Conservation (phyloP, 2,329 filamentous ascomycete species). For the Pyricularia grisea region DNA sequence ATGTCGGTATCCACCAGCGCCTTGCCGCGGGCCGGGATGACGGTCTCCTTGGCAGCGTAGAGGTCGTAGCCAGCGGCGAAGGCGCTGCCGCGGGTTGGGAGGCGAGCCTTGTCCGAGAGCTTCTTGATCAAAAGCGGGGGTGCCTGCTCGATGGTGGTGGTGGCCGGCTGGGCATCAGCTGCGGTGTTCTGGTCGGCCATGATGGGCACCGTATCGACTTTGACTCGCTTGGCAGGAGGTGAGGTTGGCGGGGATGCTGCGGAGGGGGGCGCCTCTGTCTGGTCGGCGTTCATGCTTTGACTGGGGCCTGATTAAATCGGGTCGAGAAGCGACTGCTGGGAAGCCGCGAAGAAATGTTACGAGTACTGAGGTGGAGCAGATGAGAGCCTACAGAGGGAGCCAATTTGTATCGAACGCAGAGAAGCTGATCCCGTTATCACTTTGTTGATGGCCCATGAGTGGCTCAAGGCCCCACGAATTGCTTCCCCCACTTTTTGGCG, state of each 20-base stretch:
- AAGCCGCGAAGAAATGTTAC: neutral
- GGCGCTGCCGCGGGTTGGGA: slow-evolving; percentile 81
- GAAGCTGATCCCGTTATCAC: neutral
- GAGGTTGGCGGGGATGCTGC: slow-evolving; percentile 54
- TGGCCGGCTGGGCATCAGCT: slow-evolving; percentile 12
- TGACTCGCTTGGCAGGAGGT: slow-evolving; percentile 72
- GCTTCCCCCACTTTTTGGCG: neutral
- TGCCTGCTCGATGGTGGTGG: slow-evolving; percentile 25
- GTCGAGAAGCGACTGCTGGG: neutral
- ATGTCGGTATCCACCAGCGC: slow-evolving; percentile 85
- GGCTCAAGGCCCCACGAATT: neutral
- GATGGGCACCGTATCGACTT: slow-evolving; percentile 36
- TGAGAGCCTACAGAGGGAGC: no score
- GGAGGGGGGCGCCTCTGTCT: slow-evolving; percentile 16
- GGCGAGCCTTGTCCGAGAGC: slow-evolving; percentile 65
- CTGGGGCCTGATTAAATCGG: neutral
- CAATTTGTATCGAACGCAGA: neutral
- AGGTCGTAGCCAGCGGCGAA: slow-evolving; percentile 93
- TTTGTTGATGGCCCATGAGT: neutral
- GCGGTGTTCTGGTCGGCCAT: slow-evolving; percentile 16
- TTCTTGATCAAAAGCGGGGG: slow-evolving; percentile 81
- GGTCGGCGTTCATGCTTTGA: slow-evolving; percentile 21
- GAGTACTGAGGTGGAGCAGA: neutral
- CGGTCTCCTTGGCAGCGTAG: slow-evolving; percentile 66
- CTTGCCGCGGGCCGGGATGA: slow-evolving; percentile 75